phyloP scores from a whole-genome alignment of 2,329 filamentous ascomycete species.

The Fusarium pseudocircinatum region DNA sequence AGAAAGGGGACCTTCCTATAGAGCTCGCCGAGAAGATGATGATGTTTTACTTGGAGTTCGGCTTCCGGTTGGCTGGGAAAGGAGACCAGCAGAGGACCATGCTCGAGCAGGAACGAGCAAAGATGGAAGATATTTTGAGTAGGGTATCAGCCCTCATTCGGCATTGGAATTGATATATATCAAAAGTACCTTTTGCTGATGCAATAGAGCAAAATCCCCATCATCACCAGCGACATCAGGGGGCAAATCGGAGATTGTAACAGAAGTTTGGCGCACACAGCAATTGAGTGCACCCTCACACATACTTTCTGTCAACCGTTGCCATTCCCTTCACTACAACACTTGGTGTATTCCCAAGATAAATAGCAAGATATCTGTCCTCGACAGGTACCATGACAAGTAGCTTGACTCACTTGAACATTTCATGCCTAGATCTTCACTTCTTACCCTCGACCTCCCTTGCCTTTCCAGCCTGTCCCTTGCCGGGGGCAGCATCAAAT shows the following conservation, averaged over 20 bases:
- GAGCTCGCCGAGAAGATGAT: background rate
- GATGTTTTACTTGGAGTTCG: background rate
- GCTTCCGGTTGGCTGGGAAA: background rate
- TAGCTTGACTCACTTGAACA: background rate
- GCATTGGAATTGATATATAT: background rate
- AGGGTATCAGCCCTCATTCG: background rate
- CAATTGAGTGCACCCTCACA: background rate
- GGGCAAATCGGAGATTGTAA: background rate
- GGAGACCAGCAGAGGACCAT: background rate
- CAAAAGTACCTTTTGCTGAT: background rate
- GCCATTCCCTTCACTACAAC: background rate
- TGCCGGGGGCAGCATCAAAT: constrained; percentile 60
- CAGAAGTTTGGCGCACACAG: background rate
- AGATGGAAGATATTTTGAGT: background rate
- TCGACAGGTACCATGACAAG: background rate
- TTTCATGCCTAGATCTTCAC: background rate
- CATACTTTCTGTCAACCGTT: background rate
- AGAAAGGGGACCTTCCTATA: background rate
- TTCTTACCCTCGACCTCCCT: background rate
- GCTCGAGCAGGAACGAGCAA: background rate
- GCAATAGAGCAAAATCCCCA: background rate
- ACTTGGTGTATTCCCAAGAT: background rate
- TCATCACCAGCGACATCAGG: background rate
- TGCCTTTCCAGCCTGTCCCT: constrained; percentile 45
- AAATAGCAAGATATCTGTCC: background rate